Evolutionary conservation across 1,139 yeast species (phyloP).

Genomic region (Yamadazyma taylorii): DNA sequence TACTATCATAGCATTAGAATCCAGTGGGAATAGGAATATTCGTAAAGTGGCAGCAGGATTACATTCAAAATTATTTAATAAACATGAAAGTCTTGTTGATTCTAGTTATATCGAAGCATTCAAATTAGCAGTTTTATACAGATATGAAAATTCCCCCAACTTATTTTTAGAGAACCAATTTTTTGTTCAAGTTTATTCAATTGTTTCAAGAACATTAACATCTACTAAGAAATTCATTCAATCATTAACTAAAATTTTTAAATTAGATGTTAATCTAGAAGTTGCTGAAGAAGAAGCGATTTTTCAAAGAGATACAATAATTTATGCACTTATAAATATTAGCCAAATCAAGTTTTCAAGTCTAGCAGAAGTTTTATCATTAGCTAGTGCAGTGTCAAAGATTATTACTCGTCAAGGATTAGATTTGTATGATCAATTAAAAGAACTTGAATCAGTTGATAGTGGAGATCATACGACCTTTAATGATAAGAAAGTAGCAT

Average conservation of each 20-base stretch:
- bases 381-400: slow-evolving; percentile 18
- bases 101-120: slow-evolving; percentile 65
- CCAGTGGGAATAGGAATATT: slow-evolving; percentile 49
- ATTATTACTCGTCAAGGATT: slow-evolving; percentile 30
- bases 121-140: slow-evolving; percentile 51
- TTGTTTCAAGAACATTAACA: slow-evolving; percentile 42
- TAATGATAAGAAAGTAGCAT: slow-evolving; percentile 10
- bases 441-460: slow-evolving; percentile 6
- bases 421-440: slow-evolving; percentile 28
- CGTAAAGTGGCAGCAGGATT: slow-evolving; percentile 50
- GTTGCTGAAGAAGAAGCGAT: slow-evolving; percentile 13
- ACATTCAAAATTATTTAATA: slow-evolving; percentile 57
- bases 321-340: slow-evolving; percentile 39
- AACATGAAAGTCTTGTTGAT: slow-evolving; percentile 71
- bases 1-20: slow-evolving; percentile 67
- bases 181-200: slow-evolving; percentile 35
- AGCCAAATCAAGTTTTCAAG: slow-evolving; percentile 35
- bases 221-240: slow-evolving; percentile 48
- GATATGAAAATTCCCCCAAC: slow-evolving; percentile 26
- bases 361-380: slow-evolving; percentile 38
- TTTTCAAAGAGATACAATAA: slow-evolving; percentile 27
- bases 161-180: slow-evolving; percentile 21
- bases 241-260: slow-evolving; percentile 27
- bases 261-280: slow-evolving; percentile 15
- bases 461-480: neutral